A percentile compares a stretch with the other conserved stretches of the same genome.
Evolutionary conservation across 164 flowering plant species (phyloP).

Genomic region (Piper longum): DNA sequence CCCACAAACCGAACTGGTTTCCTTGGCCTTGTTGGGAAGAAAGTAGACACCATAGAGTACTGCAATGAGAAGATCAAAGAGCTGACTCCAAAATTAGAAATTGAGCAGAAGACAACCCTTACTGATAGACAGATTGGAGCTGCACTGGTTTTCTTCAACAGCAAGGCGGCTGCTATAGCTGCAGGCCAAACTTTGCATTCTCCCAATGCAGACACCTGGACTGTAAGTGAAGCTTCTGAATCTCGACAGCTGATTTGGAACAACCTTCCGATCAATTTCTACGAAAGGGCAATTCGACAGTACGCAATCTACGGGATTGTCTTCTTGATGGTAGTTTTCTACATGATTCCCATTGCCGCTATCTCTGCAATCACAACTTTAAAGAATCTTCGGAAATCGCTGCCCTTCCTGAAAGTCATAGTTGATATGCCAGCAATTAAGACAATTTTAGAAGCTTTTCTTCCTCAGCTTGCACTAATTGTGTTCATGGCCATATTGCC

Average conservation of each 20-base stretch:
- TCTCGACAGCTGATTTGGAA: constrained; percentile 63
- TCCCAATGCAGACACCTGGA: constrained; percentile 59
- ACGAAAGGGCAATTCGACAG: constrained; percentile 47
- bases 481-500: constrained; percentile 77
- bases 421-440: constrained; percentile 24
- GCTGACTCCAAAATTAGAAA: constrained; percentile 45
- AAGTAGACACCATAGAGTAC: constrained; percentile 67
- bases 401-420: constrained; percentile 66
- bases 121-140: constrained; percentile 57
- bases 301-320: constrained; percentile 49
- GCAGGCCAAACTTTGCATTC: constrained; percentile 76
- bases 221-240: constrained; percentile 72
- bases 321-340: constrained; percentile 56
- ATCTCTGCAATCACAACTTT: constrained; percentile 83
- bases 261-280: constrained; percentile 51
- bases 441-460: constrained; percentile 77
- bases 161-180: constrained; percentile 48
- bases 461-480: constrained; percentile 84
- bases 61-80: constrained; percentile 60
- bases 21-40: constrained; percentile 62
- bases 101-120: constrained; percentile 58
- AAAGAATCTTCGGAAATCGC: constrained; percentile 42
- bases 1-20: constrained; percentile 59
- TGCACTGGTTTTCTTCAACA: constrained; percentile 65
- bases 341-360: constrained; percentile 71